Percentiles rank a stretch among this genome's conserved stretches.
These are phyloP conservation scores for Wickerhamomyces sydowiorum DNA, from an alignment of 805 yeast species.

Conservation along the genomic window DNA sequence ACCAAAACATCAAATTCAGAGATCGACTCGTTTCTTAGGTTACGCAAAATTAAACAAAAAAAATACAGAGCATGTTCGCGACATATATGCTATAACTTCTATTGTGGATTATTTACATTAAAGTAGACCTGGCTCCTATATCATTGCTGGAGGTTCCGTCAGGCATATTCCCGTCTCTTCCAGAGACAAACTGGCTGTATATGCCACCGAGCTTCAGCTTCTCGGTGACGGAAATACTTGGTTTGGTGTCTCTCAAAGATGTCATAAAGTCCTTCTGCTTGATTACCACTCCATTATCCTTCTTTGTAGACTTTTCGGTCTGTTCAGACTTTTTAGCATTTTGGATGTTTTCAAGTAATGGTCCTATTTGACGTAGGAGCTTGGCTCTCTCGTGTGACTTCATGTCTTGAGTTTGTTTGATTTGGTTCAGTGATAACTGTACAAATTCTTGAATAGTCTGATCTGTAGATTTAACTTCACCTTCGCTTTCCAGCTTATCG, in stretches of 20 bases:
- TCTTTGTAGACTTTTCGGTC: constrained; percentile 5
- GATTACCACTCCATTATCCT: constrained; percentile 36
- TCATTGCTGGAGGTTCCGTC: constrained; percentile 75
- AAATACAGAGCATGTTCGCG: background rate
- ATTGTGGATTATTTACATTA: constrained; percentile 62
- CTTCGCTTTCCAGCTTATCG: constrained; percentile 29
- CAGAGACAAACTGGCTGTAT: constrained; percentile 67
- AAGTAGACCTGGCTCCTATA: constrained; percentile 78
- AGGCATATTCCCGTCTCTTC: constrained; percentile 84
- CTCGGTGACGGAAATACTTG: constrained; percentile 81
- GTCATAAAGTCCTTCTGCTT: constrained; percentile 47
- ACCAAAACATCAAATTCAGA: background rate
- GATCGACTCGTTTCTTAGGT: background rate
- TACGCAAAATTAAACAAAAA: background rate
- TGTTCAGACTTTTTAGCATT: constrained; percentile 1
- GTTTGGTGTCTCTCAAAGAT: constrained; percentile 72
- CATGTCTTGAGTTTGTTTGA: constrained; percentile 14
- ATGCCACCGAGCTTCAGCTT: constrained; percentile 53
- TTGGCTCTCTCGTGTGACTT: constrained; percentile 36
- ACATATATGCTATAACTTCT: too few relatives aligned
- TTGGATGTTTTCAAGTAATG: constrained; percentile 23
- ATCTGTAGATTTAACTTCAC: constrained; percentile 10
- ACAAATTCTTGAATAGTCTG: constrained; percentile 32
- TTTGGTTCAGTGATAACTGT: constrained; percentile 28
- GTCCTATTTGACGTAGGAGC: constrained; percentile 37